These are phyloP conservation scores for Grifola frondosa DNA, from an alignment of 1,284 basidiomycete species.

Conservation along the genomic window DNA sequence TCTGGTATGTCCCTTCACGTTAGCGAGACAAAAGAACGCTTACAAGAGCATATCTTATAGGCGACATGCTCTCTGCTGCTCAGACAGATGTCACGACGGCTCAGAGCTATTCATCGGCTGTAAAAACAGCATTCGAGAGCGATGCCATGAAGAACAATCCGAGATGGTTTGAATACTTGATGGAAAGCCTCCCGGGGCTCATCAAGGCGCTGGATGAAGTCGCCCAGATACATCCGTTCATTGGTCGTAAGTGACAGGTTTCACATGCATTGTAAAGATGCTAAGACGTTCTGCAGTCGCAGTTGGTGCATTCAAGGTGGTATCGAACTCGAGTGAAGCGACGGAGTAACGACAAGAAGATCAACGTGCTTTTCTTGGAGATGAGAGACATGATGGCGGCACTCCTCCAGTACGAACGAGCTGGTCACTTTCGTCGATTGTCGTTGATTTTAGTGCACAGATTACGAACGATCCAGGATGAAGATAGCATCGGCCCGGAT, in stretches of 20 bases:
- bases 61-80: not conserved
- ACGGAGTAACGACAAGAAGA: conserved; percentile 44
- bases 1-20: conserved; percentile 6
- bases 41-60: not conserved
- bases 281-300: conserved; percentile 32
- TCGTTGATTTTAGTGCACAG: no score
- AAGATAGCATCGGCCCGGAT: conserved; percentile 17
- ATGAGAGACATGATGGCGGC: conserved; percentile 39
- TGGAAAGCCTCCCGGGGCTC: conserved; percentile 15
- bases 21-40: not conserved
- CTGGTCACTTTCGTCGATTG: not conserved
- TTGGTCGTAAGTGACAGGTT: conserved; percentile 6
- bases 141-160: conserved; percentile 3
- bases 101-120: not conserved
- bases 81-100: not conserved
- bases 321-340: conserved; percentile 42
- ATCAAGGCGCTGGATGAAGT: conserved; percentile 16
- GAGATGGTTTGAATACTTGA: conserved; percentile 13
- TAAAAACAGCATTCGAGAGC: conserved; percentile 1
- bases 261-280: not conserved
- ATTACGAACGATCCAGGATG: conserved; percentile 8
- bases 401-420: conserved; percentile 38
- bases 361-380: conserved; percentile 32
- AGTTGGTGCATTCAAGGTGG: conserved; percentile 43
- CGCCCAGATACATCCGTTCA: conserved; percentile 17